A percentile compares a stretch with the other conserved stretches of the same genome.
Conservation (phyloP, 1,284 basidiomycete genomes). For the Microstroma glucosiphilum region DNA sequence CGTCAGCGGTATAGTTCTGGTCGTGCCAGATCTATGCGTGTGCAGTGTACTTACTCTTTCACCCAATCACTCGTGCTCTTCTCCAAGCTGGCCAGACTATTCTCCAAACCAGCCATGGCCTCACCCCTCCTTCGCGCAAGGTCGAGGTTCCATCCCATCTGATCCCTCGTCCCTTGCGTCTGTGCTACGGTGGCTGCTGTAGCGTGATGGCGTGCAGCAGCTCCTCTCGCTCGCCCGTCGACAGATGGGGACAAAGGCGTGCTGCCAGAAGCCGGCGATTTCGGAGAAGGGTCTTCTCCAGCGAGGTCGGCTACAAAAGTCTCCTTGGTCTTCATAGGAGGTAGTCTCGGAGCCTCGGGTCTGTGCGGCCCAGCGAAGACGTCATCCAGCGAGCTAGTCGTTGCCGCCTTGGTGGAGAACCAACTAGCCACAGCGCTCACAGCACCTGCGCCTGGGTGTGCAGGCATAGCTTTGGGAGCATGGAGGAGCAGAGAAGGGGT, state of each 20-base stretch:
- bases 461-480: conserved; percentile 25
- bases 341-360: conserved; percentile 5
- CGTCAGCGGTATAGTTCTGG: background rate
- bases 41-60: conserved; percentile 1
- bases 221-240: background rate
- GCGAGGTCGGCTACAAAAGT: background rate
- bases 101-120: conserved; percentile 12
- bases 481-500: conserved; percentile 30
- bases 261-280: background rate
- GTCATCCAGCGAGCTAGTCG: conserved; percentile 13
- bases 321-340: conserved; percentile 10
- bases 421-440: conserved; percentile 18
- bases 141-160: conserved; percentile 7
- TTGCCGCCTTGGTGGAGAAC: conserved; percentile 11
- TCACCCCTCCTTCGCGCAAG: conserved; percentile 14
- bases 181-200: conserved; percentile 1
- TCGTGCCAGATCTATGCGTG: background rate
- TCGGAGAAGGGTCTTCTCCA: background rate
- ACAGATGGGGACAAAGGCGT: background rate
- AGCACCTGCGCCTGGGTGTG: conserved; percentile 32
- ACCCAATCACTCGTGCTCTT: conserved; percentile 11
- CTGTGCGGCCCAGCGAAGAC: conserved; percentile 13
- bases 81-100: conserved; percentile 12
- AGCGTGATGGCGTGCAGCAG: background rate
- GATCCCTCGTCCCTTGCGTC: background rate